Evolutionary conservation across 805 yeast species (phyloP).

Genomic region (Grigorovia yakushimaensis): DNA sequence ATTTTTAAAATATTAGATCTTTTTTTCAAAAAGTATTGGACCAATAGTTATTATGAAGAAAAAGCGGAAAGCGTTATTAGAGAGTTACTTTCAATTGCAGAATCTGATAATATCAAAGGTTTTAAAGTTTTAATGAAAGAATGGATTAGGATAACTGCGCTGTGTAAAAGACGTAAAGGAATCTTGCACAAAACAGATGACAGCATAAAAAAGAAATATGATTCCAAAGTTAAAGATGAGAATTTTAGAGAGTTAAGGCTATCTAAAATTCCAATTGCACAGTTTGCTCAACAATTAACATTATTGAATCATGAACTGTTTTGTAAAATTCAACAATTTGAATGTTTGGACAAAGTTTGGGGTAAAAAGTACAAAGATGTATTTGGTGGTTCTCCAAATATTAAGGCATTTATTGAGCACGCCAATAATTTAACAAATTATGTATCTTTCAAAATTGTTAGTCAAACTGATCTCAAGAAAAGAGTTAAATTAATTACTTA

Average conservation of each 20-base stretch:
- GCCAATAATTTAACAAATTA: slow-evolving; percentile 79
- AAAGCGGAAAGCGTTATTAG: slow-evolving; percentile 28
- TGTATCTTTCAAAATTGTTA: slow-evolving; percentile 66
- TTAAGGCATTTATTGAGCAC: slow-evolving; percentile 54
- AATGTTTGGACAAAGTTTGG: slow-evolving; percentile 72
- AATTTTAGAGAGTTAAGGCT: slow-evolving; percentile 36
- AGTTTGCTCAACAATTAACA: slow-evolving; percentile 77
- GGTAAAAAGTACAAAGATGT: slow-evolving; percentile 47
- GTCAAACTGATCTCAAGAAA: slow-evolving; percentile 50
- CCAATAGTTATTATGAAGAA: slow-evolving; percentile 44
- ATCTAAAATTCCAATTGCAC: slow-evolving; percentile 60
- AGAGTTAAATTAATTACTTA: slow-evolving; percentile 62
- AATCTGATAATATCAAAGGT: slow-evolving; percentile 36
- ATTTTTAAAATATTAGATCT: slow-evolving; percentile 57
- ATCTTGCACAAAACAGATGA: neutral
- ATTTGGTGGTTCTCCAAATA: slow-evolving; percentile 42
- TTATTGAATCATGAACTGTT: slow-evolving; percentile 64
- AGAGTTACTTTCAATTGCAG: slow-evolving; percentile 33
- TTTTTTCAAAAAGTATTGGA: slow-evolving; percentile 64
- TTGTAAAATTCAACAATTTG: slow-evolving; percentile 58
- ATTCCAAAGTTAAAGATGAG: neutral
- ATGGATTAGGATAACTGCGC: slow-evolving; percentile 26
- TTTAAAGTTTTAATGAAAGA: slow-evolving; percentile 31
- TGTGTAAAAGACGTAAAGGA: neutral
- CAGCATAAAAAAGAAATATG: neutral